Conservation (phyloP, 1,284 basidiomycete genomes). For the Trichosporon sp. region DNA sequence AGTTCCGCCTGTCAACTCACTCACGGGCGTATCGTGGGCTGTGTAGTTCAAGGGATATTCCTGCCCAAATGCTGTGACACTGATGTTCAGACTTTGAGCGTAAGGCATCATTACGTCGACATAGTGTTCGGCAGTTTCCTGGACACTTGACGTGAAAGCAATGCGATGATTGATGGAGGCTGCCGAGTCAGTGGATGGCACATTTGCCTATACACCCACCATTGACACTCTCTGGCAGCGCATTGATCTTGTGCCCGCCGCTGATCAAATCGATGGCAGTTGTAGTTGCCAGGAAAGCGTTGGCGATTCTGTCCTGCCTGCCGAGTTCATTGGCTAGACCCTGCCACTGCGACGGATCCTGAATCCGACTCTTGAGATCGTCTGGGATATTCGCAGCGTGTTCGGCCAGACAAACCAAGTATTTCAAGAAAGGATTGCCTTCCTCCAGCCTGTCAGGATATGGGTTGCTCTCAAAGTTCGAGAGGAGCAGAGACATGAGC, state of each 20-base stretch:
- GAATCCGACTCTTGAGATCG: slow-evolving; percentile 31
- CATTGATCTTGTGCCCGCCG: slow-evolving; percentile 48
- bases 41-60: background rate
- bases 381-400: slow-evolving; percentile 43
- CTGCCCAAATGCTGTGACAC: slow-evolving; percentile 31
- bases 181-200: slow-evolving; percentile 5
- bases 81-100: slow-evolving; percentile 43
- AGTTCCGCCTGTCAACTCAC: background rate
- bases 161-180: slow-evolving; percentile 51
- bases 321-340: slow-evolving; percentile 43
- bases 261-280: slow-evolving; percentile 41
- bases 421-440: slow-evolving; percentile 46
- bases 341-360: slow-evolving; percentile 42
- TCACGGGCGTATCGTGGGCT: background rate
- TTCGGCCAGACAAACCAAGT: slow-evolving; percentile 50
- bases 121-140: slow-evolving; percentile 44
- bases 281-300: slow-evolving; percentile 42
- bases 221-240: slow-evolving; percentile 35
- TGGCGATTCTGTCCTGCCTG: slow-evolving; percentile 22
- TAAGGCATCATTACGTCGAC: slow-evolving; percentile 39
- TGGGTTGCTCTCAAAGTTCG: slow-evolving; percentile 40
- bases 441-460: slow-evolving; percentile 35
- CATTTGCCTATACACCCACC: background rate
- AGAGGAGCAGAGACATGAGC: slow-evolving; percentile 38
- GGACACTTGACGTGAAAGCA: slow-evolving; percentile 46